Percentiles rank a stretch among this genome's conserved stretches.
Evolutionary conservation across 78 protist genomes (phyloP).

Genomic region (Dictyostelium citrinum): DNA sequence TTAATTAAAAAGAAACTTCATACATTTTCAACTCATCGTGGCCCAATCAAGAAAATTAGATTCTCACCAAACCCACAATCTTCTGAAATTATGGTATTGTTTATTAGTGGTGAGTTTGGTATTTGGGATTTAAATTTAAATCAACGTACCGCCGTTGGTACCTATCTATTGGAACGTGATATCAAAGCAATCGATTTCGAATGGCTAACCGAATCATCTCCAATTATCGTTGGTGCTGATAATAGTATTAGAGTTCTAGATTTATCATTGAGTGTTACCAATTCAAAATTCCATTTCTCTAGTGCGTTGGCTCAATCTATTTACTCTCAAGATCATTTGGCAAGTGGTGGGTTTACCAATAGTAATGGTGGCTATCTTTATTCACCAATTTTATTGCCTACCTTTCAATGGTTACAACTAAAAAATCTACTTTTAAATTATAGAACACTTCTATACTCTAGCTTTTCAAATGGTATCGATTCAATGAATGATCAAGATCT

Average conservation of each 20-base stretch:
- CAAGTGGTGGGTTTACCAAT: background rate
- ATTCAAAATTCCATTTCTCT: constrained; percentile 5
- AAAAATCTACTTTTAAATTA: constrained; percentile 6
- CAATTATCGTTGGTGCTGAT: constrained; percentile 32
- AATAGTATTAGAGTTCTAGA: constrained; percentile 39
- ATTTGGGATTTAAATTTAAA: constrained; percentile 28
- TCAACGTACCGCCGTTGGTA: constrained; percentile 2
- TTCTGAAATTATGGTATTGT: constrained; percentile 37
- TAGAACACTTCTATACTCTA: background rate
- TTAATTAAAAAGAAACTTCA: background rate
- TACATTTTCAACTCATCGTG: constrained; percentile 23
- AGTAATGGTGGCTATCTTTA: constrained; percentile 5
- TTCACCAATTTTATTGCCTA: constrained; percentile 54
- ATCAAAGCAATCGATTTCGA: constrained; percentile 59
- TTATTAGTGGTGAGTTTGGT: constrained; percentile 58
- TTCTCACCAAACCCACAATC: constrained; percentile 21
- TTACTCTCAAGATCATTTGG: background rate
- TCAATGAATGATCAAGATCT: background rate
- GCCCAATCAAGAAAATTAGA: constrained; percentile 37
- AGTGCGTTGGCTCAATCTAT: background rate
- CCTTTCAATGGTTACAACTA: background rate
- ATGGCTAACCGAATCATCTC: constrained; percentile 38
- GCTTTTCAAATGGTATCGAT: background rate
- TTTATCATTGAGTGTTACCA: background rate
- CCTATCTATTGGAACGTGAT: constrained; percentile 34